Base-by-base conservation (phyloP, 23 red algal genomes). In the Chondrus crispus region DNA sequence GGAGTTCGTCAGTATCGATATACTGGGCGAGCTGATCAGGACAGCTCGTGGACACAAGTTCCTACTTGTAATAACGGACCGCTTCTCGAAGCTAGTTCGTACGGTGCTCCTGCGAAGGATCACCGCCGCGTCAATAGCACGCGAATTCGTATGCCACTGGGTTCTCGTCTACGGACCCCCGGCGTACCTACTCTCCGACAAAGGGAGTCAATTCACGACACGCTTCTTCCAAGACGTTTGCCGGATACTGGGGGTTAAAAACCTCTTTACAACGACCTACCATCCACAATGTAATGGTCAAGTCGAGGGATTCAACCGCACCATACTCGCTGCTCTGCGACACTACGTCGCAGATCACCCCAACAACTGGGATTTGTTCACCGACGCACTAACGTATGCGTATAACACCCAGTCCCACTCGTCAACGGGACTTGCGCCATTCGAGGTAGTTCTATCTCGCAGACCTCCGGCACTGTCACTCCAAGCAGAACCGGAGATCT, bases 271-370 rank as follows among this genome's bases (percentile, higher is more conserved):
- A 2, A 47, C 60, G 7, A 72, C 22, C 1, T 88, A 88, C 32
- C 85, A 88, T 55, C 84, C 85, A 20, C 68, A 88, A 88, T 33
- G 30, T 2, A 88, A 88, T 51, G 85, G 85, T 22, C 85, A 88
- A 55, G 85, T 88, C 19, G 85, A 88, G 37, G 64, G 85, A 10
- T 88, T 35, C 46, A 88, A 88, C 69, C 85, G 44, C 32, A 85
- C 63, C 19, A 46, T 85, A 16, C 33, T 85, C 41, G 57, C 57
- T 40, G 57, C 55, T 19, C 60, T 85, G 24, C 62, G 82, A 5
- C 18, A 43, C 32, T 85, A 74, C 29, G 62, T 46, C 7, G 82
- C 82, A 44, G 82, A 85, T 37, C 82, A 85, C 82, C 82, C 82
- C 7, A 64, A 3, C 4, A 1, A 85, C 20, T 85, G 64, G 57